Base-by-base conservation (phyloP, 169 alveolate species). In the Plasmodium ovale region DNA sequence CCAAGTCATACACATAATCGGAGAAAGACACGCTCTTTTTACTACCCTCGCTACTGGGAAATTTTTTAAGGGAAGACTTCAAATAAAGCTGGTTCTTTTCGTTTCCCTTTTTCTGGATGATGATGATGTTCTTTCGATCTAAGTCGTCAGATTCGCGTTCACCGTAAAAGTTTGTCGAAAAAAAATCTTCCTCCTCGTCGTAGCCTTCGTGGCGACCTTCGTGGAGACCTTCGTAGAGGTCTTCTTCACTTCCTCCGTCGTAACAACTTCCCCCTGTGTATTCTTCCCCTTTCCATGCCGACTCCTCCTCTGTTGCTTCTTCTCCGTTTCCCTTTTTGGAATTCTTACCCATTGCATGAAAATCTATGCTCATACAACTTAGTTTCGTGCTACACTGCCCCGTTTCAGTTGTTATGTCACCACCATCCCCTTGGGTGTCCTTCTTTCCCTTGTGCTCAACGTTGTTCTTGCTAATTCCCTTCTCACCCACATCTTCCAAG, bases 11-110 rank as follows among this genome's bases (percentile, higher is more conserved):
- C 14, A 67, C 82, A 70, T 79, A 79, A 3, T 79, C 65, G 1
- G 89, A 79, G 65, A 79, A 79, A 3, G 89, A 79, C 0, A 79
- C 89, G 10, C 44, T 64, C 42, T 79, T 79, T 65, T 53, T 79
- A 19, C 62, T 53, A 29, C 35, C 25, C n/a, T 64, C 27, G 12
- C 42, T 65, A 54, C 59, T 79, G 4, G 89, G 31, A 27, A 9
- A 49, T 79, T 79, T 79, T 27, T 79, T 79, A 42, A 79, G 37
- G 33, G 89, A 54, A 0, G 89, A 79, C 51, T 79, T 79, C 31
- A 79, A 51, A 56, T 64, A 6, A 5, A 14, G 0, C 0, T 51
- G 16, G 23, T 79, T 25, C 58, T 79, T 39, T 3, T 68, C 82
- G 14, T 33, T 64, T 27, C 19, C 44, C 42, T 19, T 47, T 29